Evolutionary conservation across 495 filamentous ascomycete species (phyloP), one percentile per base, ranked within the genome.

Genomic region (Xylaria nigripes): DNA sequence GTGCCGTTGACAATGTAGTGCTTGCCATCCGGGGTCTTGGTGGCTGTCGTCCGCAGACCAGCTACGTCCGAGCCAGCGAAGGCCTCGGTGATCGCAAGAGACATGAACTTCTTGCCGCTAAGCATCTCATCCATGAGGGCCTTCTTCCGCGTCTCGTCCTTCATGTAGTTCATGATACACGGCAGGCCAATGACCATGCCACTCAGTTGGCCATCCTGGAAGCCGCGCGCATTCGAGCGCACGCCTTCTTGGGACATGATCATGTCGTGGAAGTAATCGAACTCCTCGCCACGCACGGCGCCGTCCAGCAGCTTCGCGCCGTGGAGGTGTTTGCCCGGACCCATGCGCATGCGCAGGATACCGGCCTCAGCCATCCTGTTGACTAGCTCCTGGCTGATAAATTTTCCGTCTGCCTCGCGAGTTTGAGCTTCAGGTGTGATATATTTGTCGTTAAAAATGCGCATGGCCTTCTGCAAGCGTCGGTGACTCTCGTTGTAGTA

Each of bases 31-130:
- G 85, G 72, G 13, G 86, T 91, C 76, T 90, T 88, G 55, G 75
- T 79, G 9, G 89, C 89, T 1, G 89, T 92, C 3, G 87, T 92
- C 51, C 87, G 78, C 13, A 95, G 76, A 16, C 87, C 85, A 7
- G 89, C 88, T 9, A 95, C 89, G 71, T 95, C 89, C 50, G 84
- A 88, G 5, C 89, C 88, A 23, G 89, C 89, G 68, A 95, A 95
- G 9, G 89, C 89, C 68, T 95, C 89, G 6, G 88, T 92, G 65
- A 95, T 88, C 45, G 89, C 89, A 3, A 95, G 75, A 67, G 81
- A 90, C 71, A 92, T 89, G 74, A 89, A 88, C 78, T 92, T 95
- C 76, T 85, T 80, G 25, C 87, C 89, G 19, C 77, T 81, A 58
- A 95, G 76, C 32, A 88, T 83, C 61, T 95, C 89, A 32, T 80